phyloP scores from a whole-genome alignment of 1,284 basidiomycete species.

The Tranzscheliella williamsii region DNA sequence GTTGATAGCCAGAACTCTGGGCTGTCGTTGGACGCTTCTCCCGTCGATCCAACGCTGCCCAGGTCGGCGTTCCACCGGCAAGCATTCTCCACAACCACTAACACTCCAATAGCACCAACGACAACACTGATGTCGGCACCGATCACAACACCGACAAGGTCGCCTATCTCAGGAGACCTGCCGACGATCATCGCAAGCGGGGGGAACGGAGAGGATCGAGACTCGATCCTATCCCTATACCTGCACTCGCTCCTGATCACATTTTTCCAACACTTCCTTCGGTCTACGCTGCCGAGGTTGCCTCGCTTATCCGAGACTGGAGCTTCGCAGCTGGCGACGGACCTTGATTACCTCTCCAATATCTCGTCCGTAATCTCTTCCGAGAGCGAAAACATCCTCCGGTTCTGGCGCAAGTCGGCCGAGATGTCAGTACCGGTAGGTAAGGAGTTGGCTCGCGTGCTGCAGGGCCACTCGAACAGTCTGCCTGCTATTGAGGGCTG shows the following conservation, averaged over 20 bases:
- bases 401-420: background rate
- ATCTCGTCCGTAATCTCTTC: conserved; percentile 78
- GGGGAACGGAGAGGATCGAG: conserved; percentile 33
- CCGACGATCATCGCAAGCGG: conserved; percentile 1
- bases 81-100: conserved; percentile 18
- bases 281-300: conserved; percentile 64
- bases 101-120: conserved; percentile 62
- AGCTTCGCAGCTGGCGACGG: conserved; percentile 80
- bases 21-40: conserved; percentile 51
- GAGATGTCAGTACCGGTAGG: background rate
- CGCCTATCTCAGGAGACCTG: conserved; percentile 31
- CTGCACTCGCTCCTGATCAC: conserved; percentile 74
- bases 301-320: conserved; percentile 69
- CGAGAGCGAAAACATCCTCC: conserved; percentile 10
- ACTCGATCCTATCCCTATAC: conserved; percentile 71
- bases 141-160: conserved; percentile 17
- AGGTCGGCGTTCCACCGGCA: conserved; percentile 31
- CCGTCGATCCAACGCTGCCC: conserved; percentile 37
- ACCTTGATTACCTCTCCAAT: conserved; percentile 84
- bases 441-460: background rate
- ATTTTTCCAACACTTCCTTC: conserved; percentile 65
- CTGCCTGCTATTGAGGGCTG: background rate
- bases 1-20: no score
- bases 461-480: background rate
- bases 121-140: conserved; percentile 33